Evolutionary conservation across 2,329 filamentous ascomycete genomes (phyloP), one percentile per base, ranked within the genome.

Genomic region (Ophiostoma novo-ulmi): DNA sequence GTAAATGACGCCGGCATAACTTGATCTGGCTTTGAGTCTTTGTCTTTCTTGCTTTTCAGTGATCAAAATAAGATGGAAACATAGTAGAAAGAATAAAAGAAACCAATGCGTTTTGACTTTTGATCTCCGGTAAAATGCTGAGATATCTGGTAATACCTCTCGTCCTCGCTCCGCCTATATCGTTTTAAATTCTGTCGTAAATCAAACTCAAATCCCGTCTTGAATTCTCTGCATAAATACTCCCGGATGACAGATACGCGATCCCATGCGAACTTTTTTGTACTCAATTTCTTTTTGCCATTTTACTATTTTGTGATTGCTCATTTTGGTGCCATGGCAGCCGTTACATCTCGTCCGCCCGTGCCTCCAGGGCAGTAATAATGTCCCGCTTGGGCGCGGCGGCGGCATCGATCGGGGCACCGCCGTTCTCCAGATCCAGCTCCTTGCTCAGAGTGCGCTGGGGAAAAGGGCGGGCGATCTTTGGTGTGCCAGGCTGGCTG

Each of bases 401-500:
- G n/a, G 36, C 10, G 11, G 20, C 36, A 38, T 31, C 3, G 2
- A 31, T 3, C 14, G 65, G 36, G 7, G 63, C 38, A 6, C 70
- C 70, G 36, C 75, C 72, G 66, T 73, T 73, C 64, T 78, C 76
- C 20, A 81, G 75, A 72, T 80, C 74, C 69, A 82, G 69, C 69
- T 82, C 78, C 68, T 77, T 76, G 73, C 78, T 80, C 44, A 78
- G 73, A 26, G 82, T 83, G 73, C 86, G 84, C 66, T 85, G 83
- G 71, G 86, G 82, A 73, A 83, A 84, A 10, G 85, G 85, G 72
- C 85, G 85, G 80, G 88, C 86, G 10, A 88, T 82, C 26, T 70
- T 64, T 7, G 91, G 91, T 58, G 90, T 93, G 44, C 86, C 85
- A 2, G 90, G 88, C 73, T 89, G 84, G 74, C 88, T 91, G 36